Percentiles rank a stretch among this genome's conserved stretches.
phyloP scores from a whole-genome alignment of 2,329 filamentous ascomycete species.

The Colletotrichum lentis region DNA sequence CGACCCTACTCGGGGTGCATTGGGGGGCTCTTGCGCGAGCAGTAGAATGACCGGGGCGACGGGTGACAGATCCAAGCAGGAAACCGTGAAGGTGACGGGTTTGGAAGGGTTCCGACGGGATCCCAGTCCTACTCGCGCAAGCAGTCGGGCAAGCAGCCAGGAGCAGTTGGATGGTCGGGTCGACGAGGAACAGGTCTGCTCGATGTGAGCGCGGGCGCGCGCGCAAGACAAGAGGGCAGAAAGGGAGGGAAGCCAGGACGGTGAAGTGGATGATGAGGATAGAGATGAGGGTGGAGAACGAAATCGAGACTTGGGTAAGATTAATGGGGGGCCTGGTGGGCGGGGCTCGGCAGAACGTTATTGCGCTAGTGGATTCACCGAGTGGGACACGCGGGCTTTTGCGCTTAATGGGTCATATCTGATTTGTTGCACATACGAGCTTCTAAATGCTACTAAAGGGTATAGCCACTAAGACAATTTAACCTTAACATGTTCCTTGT shows the following conservation, averaged over 20 bases:
- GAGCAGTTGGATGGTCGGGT: constrained; percentile 6
- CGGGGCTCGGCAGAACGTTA: no score
- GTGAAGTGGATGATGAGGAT: not conserved
- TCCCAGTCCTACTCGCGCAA: constrained; percentile 25
- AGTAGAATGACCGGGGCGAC: constrained; percentile 22
- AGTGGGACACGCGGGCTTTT: no score
- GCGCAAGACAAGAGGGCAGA: not conserved
- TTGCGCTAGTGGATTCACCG: no score
- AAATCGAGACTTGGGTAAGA: no score
- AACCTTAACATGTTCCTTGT: no score
- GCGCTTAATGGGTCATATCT: no score
- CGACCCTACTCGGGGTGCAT: constrained; percentile 11
- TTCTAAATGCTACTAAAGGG: no score
- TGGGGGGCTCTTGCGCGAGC: constrained; percentile 22
- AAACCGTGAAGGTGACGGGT: not conserved
- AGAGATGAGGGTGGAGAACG: no score
- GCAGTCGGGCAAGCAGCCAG: constrained; percentile 26
- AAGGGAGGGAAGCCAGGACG: not conserved
- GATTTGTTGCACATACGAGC: no score
- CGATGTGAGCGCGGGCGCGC: no score
- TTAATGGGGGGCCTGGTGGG: no score
- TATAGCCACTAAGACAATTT: no score
- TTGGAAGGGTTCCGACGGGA: constrained; percentile 26
- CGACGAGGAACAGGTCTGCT: constrained; percentile 27
- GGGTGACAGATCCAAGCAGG: constrained; percentile 22